phyloP scores from a whole-genome alignment of 768 basidiomycete genomes.

The Podaxis sp. region DNA sequence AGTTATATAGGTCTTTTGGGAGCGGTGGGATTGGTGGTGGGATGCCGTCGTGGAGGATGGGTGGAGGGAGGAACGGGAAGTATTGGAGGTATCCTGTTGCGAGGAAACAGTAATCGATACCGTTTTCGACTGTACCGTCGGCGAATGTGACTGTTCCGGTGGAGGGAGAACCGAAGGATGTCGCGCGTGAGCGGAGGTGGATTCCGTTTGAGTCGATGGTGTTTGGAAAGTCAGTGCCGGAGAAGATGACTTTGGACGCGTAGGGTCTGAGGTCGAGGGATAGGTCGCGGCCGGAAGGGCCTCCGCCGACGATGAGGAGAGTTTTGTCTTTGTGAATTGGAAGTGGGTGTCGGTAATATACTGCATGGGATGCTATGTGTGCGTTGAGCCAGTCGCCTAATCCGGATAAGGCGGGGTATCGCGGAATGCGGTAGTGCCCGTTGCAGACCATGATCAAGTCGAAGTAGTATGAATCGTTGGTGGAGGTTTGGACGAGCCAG shows the following conservation, averaged over 20 bases:
- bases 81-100: slow-evolving; percentile 74
- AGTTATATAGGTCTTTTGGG: slow-evolving; percentile 55
- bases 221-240: slow-evolving; percentile 36
- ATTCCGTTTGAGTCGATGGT: slow-evolving; percentile 30
- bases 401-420: slow-evolving; percentile 60
- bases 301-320: slow-evolving; percentile 47
- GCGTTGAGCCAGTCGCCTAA: slow-evolving; percentile 53
- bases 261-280: slow-evolving; percentile 49
- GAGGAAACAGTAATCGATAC: slow-evolving; percentile 62
- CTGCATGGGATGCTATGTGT: slow-evolving; percentile 60
- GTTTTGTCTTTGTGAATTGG: slow-evolving; percentile 34
- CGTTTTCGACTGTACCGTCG: slow-evolving; percentile 52
- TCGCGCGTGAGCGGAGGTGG: slow-evolving; percentile 41
- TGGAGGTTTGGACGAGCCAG: slow-evolving; percentile 48
- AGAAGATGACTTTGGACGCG: slow-evolving; percentile 52
- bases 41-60: slow-evolving; percentile 27
- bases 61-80: slow-evolving; percentile 57
- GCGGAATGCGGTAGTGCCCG: slow-evolving; percentile 70
- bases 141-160: slow-evolving; percentile 14
- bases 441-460: slow-evolving; percentile 75
- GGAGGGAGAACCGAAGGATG: slow-evolving; percentile 31
- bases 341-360: slow-evolving; percentile 59
- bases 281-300: slow-evolving; percentile 73
- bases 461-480: slow-evolving; percentile 36
- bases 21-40: slow-evolving; percentile 49